Evolutionary conservation across 2,329 filamentous ascomycete genomes (phyloP), one percentile per base, ranked within the genome.

Genomic region (Diaporthe amygdali): DNA sequence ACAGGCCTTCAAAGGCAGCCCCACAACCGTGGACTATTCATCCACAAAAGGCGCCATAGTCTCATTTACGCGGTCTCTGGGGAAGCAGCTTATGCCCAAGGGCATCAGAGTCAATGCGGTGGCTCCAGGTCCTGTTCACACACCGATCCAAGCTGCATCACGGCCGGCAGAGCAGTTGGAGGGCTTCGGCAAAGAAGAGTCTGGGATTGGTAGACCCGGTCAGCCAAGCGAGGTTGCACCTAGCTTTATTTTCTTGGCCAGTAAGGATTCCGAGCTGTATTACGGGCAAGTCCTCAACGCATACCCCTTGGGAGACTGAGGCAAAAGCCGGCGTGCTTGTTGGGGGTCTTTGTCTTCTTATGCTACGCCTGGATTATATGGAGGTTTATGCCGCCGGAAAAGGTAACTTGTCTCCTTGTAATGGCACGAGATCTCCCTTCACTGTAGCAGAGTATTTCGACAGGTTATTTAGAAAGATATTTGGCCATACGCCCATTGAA

Each of bases 31-130:
- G 2, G 89, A 90, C 76, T 90, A 90, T 74, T 81, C 85, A 3
- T 80, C 87, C 1, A 90, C 87, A 7, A 91, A 91, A 75, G 88
- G 87, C 8, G 88, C 88, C 30, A 89, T 91, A 69, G 82, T 85
- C 2, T 84, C 85, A 0, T 90, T 90, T 74, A 90, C 88, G 0
- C 81, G 84, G 15, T 81, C 86, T 6, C 78, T 90, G 46, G 83
- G 87, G 0, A 82, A 86, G 72, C 85, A 90, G 69, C 79, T 90
- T 5, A 81, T 85, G n/a, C 81, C 84, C 1, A 88, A 86, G 75
- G 89, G 88, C 2, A 90, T 91, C 68, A 81, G 87, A 2, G 87
- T 90, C 51, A 90, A 85, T 7, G 82, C 81, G 0, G 81, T 84
- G 0, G 83, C 83, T 0, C 82, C 83, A 0, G 83, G 82, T 1